phyloP scores from a whole-genome alignment of 2,329 filamentous ascomycete species.

The Periconia sp. region DNA sequence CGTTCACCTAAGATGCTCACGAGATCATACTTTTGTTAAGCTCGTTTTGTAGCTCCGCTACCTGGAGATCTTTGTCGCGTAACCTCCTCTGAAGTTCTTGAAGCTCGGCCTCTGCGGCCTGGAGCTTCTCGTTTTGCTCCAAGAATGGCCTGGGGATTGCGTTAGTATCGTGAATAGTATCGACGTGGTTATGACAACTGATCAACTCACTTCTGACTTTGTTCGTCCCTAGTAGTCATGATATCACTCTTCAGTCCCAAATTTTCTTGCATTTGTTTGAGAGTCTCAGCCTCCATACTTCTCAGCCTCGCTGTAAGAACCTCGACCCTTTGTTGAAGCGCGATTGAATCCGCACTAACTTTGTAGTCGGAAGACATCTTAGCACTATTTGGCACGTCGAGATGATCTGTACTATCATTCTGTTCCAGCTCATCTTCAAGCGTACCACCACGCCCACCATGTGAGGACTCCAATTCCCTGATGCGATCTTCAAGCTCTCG shows the following conservation, averaged over 20 bases:
- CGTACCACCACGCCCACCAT: conserved; percentile 30
- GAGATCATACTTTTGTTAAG: conserved; percentile 34
- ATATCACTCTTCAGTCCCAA: conserved; percentile 41
- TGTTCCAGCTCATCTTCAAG: conserved; percentile 45
- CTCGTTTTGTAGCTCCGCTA: conserved; percentile 40
- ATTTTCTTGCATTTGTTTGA: conserved; percentile 47
- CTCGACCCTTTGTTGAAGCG: conserved; percentile 45
- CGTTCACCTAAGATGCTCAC: background rate
- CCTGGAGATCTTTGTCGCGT: conserved; percentile 38
- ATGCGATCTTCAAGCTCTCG: conserved; percentile 50
- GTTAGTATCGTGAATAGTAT: background rate
- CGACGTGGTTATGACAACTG: background rate
- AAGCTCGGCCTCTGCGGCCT: conserved; percentile 36
- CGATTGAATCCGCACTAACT: conserved; percentile 37
- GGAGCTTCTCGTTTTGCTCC: conserved; percentile 43
- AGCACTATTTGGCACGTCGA: conserved; percentile 23
- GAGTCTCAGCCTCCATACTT: conserved; percentile 43
- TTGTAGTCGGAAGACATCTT: conserved; percentile 21
- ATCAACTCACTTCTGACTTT: conserved; percentile 30
- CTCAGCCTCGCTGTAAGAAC: conserved; percentile 39
- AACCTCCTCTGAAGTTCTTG: conserved; percentile 37
- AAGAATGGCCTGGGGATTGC: conserved; percentile 33
- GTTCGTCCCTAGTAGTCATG: conserved; percentile 38
- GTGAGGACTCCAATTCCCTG: conserved; percentile 44
- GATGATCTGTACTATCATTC: conserved; percentile 28